These are phyloP conservation scores for Pythium sukuiense DNA, from an alignment of 352 stramenopile species.

Conservation along the genomic window DNA sequence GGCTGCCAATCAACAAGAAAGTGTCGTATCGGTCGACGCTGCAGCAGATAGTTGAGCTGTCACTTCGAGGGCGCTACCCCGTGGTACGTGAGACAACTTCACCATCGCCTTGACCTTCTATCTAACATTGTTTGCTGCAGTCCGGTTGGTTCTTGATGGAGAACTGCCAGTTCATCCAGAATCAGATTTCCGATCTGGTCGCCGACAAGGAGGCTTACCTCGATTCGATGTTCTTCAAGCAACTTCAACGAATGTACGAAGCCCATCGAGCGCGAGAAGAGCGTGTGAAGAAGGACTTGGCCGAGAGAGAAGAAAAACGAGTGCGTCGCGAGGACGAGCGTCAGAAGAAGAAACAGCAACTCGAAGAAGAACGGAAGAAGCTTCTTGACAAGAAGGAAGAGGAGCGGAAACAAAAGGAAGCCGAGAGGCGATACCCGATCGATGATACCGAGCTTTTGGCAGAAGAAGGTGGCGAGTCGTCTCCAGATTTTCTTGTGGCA, in stretches of 20 bases:
- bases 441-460: constrained; percentile 68
- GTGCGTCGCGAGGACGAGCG: constrained; percentile 28
- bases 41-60: constrained; percentile 81
- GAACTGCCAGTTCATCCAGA: constrained; percentile 79
- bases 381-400: constrained; percentile 54
- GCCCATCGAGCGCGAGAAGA: constrained; percentile 59
- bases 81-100: constrained; percentile 43
- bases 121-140: constrained; percentile 25
- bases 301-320: constrained; percentile 60
- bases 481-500: constrained; percentile 37
- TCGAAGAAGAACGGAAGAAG: constrained; percentile 31
- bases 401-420: constrained; percentile 46
- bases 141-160: constrained; percentile 84
- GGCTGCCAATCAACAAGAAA: constrained; percentile 86
- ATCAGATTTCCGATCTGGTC: constrained; percentile 78
- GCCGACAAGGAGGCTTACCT: constrained; percentile 73
- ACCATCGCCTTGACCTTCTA: not conserved
- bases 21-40: constrained; percentile 82
- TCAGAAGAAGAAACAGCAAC: constrained; percentile 26
- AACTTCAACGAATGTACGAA: constrained; percentile 72
- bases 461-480: constrained; percentile 30
- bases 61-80: constrained; percentile 66
- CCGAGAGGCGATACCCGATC: constrained; percentile 66
- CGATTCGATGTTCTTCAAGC: constrained; percentile 86
- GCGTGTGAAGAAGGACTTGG: constrained; percentile 56